Evolutionary conservation across 257 asterid genomes (phyloP), one percentile per base, ranked within the genome.

Genomic region (Solanum appendiculatum): DNA sequence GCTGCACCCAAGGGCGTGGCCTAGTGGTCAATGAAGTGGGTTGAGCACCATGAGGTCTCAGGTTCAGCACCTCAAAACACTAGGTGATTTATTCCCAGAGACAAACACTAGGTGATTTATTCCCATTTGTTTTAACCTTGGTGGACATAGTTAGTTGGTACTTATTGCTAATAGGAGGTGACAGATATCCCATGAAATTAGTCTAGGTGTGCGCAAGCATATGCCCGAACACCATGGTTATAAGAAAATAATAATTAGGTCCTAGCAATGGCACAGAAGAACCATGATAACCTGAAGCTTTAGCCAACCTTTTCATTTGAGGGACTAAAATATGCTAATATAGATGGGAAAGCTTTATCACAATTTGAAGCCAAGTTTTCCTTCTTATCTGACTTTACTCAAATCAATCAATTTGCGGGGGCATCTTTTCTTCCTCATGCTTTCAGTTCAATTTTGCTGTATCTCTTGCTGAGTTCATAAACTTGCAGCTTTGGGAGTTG

Each of bases 401-500:
- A 12, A 42, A 42, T 42, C 60, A 23, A 46, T 77, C 60, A 25
- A 14, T 77, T 46, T 42, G 42, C 9, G 37, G n/a, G 21, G 14
- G 60, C 12, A n/a, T 25, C 36, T 46, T 16, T 44, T 80, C 13
- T 81, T 29, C 68, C 69, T 81, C 4, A 11, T 48, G 85, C 39
- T 81, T 80, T 81, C 44, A 18, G 46, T 48, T 16, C 29, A 51
- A 9, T 48, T 46, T 48, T 29, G n/a, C 20, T 48, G 20, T 29
- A 18, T 81, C 44, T 5, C 74, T 29, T 68, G 31, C 68, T 73
- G 75, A 80, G 12, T 51, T 72, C 14, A 68, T 58, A 31, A 70
- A 73, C 84, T 85, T 66, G 73, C 96, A 97, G 99, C 93, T 97
- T 14, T 91, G 95, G 96, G 99, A 97, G 69, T 91, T 97, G 66